A percentile compares a stretch with the other conserved stretches of the same genome.
Evolutionary conservation across 1,284 basidiomycete species (phyloP).

Genomic region (Papiliotrema flavescens): DNA sequence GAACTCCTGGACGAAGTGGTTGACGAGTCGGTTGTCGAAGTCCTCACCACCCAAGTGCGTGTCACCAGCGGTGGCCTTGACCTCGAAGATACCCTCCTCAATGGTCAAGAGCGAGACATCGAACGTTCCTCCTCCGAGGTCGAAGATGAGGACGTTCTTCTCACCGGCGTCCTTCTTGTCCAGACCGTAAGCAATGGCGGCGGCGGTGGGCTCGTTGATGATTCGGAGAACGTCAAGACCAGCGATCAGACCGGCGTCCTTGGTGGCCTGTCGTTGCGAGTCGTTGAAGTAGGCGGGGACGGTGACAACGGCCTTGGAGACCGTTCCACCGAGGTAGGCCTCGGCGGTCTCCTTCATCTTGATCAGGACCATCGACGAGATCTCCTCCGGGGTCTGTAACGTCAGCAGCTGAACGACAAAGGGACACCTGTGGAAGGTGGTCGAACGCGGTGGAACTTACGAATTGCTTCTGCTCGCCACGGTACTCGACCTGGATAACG

Average conservation of each 20-base stretch:
- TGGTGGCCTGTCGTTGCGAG: slow-evolving; percentile 96
- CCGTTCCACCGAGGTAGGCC: slow-evolving; percentile 81
- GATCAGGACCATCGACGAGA: slow-evolving; percentile 93
- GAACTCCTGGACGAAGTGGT: slow-evolving; percentile 98
- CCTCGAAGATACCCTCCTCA: slow-evolving; percentile 98
- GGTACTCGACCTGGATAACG: slow-evolving; percentile 77
- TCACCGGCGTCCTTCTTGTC: slow-evolving; percentile 73
- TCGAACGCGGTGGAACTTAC: slow-evolving; percentile 54
- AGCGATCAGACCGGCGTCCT: slow-evolving; percentile 94
- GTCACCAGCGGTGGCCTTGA: slow-evolving; percentile 98
- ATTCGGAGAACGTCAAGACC: slow-evolving; percentile 96
- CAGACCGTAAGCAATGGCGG: slow-evolving; percentile 94
- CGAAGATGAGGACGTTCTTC: slow-evolving; percentile 96
- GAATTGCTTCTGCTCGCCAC: slow-evolving; percentile 80
- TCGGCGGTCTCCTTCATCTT: slow-evolving; percentile 99
- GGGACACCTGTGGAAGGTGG: background rate
- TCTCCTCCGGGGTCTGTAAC: slow-evolving; percentile 45
- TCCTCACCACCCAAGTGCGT: slow-evolving; percentile 99
- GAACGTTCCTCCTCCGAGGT: slow-evolving; percentile 98
- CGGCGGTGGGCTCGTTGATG: slow-evolving; percentile 98
- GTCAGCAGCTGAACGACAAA: background rate
- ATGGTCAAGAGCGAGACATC: slow-evolving; percentile 98
- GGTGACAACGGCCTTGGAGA: slow-evolving; percentile 87
- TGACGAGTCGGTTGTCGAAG: slow-evolving; percentile 97
- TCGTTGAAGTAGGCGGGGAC: slow-evolving; percentile 99